Base-by-base conservation (phyloP, 2,329 filamentous ascomycete species). In the Aspergillus sp. region DNA sequence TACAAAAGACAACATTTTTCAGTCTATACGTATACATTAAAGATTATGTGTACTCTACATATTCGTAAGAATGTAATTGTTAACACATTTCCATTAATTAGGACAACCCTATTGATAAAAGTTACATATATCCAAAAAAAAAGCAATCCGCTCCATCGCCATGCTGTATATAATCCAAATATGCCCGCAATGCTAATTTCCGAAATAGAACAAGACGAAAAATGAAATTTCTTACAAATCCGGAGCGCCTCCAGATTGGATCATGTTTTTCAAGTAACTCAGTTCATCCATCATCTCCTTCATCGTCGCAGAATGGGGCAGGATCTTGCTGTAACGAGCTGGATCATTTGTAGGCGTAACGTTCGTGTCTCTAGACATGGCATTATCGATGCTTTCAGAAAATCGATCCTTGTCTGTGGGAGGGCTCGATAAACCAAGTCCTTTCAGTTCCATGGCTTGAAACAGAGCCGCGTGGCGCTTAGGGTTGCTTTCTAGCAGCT, bases 201-300 rank as follows among this genome's bases (percentile, higher is more conserved):
- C 14, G n/a, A 35, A 17, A 21, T 19, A 39, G 21, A 35, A 35
- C 7, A 53, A 43, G 24, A 21, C 17, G 12, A 35, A 48, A 35
- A 17, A 35, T 21, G 5, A 47, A 12, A 47, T 27, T 24, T 47
- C n/a, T 43, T n/a, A 47, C 7, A 64, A 23, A 19, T 62, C 67
- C 39, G 67, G 60, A 62, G 27, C 50, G 24, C 41, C 35, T 62
- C 68, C 71, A 57, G 68, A 68, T 55, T 74, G 70, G 35, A 83
- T 82, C 58, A 80, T 72, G 53, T 75, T 73, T 23, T 79, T 78
- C 41, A 83, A 68, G 65, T 83, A 83, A 55, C 79, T 79, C 67
- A 83, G 69, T 60, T 83, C 80, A 60, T 79, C 76, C 64, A 83
- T 73, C 57, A 83, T 68, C 61, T 80, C 76, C 61, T 78, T 75